Evolutionary conservation across 306 rosid species (phyloP).

Genomic region (Chamaecrista fasciculata): DNA sequence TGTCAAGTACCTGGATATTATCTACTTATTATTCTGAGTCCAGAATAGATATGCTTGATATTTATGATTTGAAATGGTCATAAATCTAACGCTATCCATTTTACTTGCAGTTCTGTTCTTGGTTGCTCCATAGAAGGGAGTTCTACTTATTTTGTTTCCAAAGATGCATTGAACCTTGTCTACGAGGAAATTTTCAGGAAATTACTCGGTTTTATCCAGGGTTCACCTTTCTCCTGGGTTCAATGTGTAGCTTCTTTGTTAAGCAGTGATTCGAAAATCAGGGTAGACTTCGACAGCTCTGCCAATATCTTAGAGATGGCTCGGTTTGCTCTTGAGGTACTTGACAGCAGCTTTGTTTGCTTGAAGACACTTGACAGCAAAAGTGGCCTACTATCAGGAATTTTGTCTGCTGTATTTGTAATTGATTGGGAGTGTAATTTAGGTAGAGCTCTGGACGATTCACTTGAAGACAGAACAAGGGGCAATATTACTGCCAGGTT

Average conservation of each 20-base stretch:
- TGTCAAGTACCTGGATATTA: conserved; percentile 1
- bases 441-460: conserved; percentile 38
- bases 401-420: conserved; percentile 69
- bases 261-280: conserved; percentile 35
- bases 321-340: conserved; percentile 71
- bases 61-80: conserved; percentile 14
- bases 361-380: conserved; percentile 57
- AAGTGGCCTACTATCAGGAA: conserved; percentile 56
- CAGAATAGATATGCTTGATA: conserved; percentile 1
- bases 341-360: conserved; percentile 71
- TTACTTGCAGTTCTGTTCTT: conserved; percentile 70
- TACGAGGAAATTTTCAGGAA: conserved; percentile 65
- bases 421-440: conserved; percentile 72
- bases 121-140: conserved; percentile 66
- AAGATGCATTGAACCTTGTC: conserved; percentile 52
- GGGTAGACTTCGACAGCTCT: conserved; percentile 46
- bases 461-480: conserved; percentile 43
- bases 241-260: conserved; percentile 52
- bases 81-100: conserved; percentile 28
- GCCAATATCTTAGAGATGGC: conserved; percentile 50
- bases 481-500: conserved; percentile 47
- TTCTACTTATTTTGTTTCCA: conserved; percentile 59
- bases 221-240: conserved; percentile 70
- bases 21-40: conserved; percentile 26
- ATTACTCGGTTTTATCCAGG: conserved; percentile 61